phyloP scores from a whole-genome alignment of 768 basidiomycete genomes.

The Amanita rubescens region DNA sequence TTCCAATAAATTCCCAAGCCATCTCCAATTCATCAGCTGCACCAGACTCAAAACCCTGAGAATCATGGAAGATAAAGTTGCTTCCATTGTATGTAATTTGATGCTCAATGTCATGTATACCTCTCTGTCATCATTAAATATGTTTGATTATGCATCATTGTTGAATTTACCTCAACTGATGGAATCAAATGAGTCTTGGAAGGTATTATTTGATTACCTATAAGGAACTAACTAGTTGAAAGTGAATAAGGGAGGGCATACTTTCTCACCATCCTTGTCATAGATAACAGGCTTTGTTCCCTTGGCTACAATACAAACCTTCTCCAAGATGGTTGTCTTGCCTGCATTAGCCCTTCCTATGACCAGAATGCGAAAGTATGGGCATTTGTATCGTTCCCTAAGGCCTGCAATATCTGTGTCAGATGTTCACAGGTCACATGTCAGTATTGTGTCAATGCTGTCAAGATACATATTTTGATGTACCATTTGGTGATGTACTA shows the following conservation, averaged over 20 bases:
- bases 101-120: conserved; percentile 25
- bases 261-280: neutral
- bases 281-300: neutral
- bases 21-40: conserved; percentile 19
- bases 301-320: neutral
- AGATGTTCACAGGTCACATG: too few species aligned
- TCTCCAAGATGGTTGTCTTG: too few species aligned
- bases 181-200: neutral
- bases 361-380: too few species aligned
- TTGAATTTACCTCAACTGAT: conserved; percentile 12
- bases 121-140: conserved; percentile 19
- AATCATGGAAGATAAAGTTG: conserved; percentile 37
- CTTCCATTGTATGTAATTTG: conserved; percentile 21
- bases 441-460: too few species aligned
- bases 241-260: neutral
- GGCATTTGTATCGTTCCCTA: too few species aligned
- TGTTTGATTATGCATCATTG: neutral
- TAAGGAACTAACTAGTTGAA: too few species aligned
- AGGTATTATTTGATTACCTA: neutral
- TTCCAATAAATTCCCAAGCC: conserved; percentile 23
- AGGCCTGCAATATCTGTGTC: too few species aligned
- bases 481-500: too few species aligned
- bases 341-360: too few species aligned
- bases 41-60: conserved; percentile 32
- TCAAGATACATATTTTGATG: too few species aligned